Evolutionary conservation across 1,284 basidiomycete genomes (phyloP).

Genomic region (Coriolopsis trogii): DNA sequence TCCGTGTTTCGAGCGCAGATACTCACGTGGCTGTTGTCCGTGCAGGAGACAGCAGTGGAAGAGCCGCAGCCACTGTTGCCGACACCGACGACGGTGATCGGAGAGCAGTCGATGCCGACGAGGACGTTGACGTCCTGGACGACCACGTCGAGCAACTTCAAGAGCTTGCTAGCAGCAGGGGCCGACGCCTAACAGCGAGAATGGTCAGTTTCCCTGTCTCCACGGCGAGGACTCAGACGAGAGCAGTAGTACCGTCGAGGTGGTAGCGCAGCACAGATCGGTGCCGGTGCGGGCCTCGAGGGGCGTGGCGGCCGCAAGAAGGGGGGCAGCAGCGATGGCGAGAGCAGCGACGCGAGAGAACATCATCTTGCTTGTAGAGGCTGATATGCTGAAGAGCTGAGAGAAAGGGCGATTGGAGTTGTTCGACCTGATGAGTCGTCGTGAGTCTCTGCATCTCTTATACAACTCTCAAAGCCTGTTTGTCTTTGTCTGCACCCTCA

Average conservation of each 20-base stretch:
- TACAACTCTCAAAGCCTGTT: no score
- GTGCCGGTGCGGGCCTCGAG: slow-evolving; percentile 24
- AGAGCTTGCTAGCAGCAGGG: slow-evolving; percentile 11
- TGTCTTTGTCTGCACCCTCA: no score
- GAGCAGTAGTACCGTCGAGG: slow-evolving; percentile 6
- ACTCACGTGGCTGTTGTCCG: no score
- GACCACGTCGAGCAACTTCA: slow-evolving; percentile 28
- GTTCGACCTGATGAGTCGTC: no score
- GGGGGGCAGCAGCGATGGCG: slow-evolving; percentile 11
- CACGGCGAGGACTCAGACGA: no score
- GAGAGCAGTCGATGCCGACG: slow-evolving; percentile 33
- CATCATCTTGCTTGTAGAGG: slow-evolving; percentile 14
- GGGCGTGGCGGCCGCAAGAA: slow-evolving; percentile 26
- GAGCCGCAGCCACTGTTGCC: no score
- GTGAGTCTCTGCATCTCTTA: no score
- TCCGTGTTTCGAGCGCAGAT: no score
- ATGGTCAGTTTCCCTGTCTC: neutral
- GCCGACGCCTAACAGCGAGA: slow-evolving; percentile 19
- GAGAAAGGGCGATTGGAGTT: no score
- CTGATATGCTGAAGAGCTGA: no score
- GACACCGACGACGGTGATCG: slow-evolving; percentile 30
- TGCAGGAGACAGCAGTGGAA: no score
- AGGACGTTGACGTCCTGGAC: slow-evolving; percentile 25
- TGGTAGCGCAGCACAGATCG: slow-evolving; percentile 30
- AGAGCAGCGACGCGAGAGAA: slow-evolving; percentile 12